phyloP scores from a whole-genome alignment of 208 protist species.

The Trypanosoma melophagium region DNA sequence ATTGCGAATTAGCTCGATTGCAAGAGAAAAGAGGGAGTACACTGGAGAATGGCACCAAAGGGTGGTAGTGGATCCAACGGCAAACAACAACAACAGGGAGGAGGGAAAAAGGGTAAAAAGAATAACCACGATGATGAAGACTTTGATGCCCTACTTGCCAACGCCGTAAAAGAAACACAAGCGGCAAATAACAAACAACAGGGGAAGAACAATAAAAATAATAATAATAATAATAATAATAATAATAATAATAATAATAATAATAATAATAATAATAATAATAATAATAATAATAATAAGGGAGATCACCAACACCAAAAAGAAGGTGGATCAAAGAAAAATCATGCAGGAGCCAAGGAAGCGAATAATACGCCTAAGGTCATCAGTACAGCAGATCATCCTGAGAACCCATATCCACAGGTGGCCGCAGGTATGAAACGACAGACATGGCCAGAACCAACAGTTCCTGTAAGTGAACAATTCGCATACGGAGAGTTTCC shows the following conservation, averaged over 20 bases:
- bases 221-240: constrained; percentile 36
- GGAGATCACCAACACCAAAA: constrained; percentile 23
- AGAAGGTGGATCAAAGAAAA: constrained; percentile 6
- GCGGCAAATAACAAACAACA: constrained; percentile 32
- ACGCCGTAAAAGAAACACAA: constrained; percentile 61
- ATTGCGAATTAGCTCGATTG: not conserved
- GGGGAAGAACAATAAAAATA: constrained; percentile 31
- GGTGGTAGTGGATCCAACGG: constrained; percentile 16
- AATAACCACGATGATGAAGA: constrained; percentile 58
- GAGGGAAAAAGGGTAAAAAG: constrained; percentile 34
- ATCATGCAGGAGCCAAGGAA: constrained; percentile 15
- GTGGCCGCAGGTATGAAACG: constrained; percentile 44
- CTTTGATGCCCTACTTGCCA: constrained; percentile 71
- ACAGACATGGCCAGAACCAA: constrained; percentile 93
- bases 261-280: constrained; percentile 50
- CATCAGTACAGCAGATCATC: constrained; percentile 63
- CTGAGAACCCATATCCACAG: constrained; percentile 78
- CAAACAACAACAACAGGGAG: constrained; percentile 38
- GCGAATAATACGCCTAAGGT: constrained; percentile 33
- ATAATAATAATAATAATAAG: constrained; percentile 51
- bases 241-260: constrained; percentile 57
- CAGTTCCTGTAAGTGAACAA: constrained; percentile 87
- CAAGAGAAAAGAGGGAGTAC: not conserved
- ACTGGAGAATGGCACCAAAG: constrained; percentile 50
- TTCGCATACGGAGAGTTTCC: constrained; percentile 80